These are phyloP conservation scores for Fusarium papillatum DNA, from an alignment of 2,329 filamentous ascomycete species.

Conservation along the genomic window DNA sequence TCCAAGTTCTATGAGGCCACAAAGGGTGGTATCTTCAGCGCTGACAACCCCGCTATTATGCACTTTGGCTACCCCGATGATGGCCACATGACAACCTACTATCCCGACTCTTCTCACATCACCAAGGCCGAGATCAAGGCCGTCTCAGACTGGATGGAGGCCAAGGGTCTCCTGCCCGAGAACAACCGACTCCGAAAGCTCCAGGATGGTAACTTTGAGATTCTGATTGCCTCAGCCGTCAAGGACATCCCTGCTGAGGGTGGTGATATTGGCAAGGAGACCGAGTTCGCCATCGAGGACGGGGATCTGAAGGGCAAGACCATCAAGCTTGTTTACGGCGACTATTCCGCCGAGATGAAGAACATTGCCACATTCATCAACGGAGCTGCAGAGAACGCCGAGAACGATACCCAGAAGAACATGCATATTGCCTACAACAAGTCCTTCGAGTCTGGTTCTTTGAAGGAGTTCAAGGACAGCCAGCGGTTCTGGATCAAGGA, in stretches of 20 bases:
- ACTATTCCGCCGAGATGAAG: slow-evolving; percentile 80
- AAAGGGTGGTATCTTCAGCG: slow-evolving; percentile 79
- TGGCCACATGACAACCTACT: slow-evolving; percentile 86
- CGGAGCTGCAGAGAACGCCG: slow-evolving; percentile 76
- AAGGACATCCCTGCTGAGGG: slow-evolving; percentile 71
- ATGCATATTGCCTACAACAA: slow-evolving; percentile 82
- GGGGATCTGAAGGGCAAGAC: slow-evolving; percentile 75
- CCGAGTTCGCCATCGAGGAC: slow-evolving; percentile 70
- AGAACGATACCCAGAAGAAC: slow-evolving; percentile 80
- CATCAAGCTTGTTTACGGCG: slow-evolving; percentile 80
- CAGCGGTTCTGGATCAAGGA: slow-evolving; percentile 88
- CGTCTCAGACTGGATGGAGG: slow-evolving; percentile 80
- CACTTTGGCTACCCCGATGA: slow-evolving; percentile 82
- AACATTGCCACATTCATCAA: slow-evolving; percentile 76
- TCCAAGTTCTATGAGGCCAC: slow-evolving; percentile 76
- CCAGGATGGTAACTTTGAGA: slow-evolving; percentile 73
- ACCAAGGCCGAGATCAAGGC: slow-evolving; percentile 81
- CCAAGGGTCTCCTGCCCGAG: slow-evolving; percentile 79
- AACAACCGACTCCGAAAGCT: slow-evolving; percentile 83
- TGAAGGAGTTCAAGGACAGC: slow-evolving; percentile 84
- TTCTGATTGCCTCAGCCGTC: slow-evolving; percentile 80
- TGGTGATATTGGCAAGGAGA: slow-evolving; percentile 77
- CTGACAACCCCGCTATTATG: slow-evolving; percentile 73
- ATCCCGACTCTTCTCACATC: slow-evolving; percentile 81
- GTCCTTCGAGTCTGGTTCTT: slow-evolving; percentile 81